Evolutionary conservation across 176 grass and related monocot genomes (phyloP), one percentile per base, ranked within the genome.

Genomic region (Poa annua): DNA sequence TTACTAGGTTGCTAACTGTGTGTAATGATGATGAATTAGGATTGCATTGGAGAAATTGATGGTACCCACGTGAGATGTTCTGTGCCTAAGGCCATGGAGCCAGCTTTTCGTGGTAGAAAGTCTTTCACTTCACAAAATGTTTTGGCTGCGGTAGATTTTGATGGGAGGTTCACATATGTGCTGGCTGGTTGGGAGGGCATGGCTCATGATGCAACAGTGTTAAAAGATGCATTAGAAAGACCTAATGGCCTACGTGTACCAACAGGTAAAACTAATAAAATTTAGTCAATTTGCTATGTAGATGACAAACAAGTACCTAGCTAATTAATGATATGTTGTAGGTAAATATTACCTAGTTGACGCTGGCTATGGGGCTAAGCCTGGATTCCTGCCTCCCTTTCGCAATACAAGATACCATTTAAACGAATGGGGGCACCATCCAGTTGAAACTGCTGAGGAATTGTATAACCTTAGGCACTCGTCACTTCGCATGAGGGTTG

Each of bases 21-120:
- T n/a, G 7, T 55, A 55, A 19, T 55, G 19, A n/a, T 55, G 6
- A n/a, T 55, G 52, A 55, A 55, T 55, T 55, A 55, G 50, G 50
- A 53, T 53, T 53, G 50, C 4, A 53, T 53, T 53, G 50, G 50
- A 53, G 14, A 15, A 53, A n/a, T 55, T 55, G 52, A 55, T 55
- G 52, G 52, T 55, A 55, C 52, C 52, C 52, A 55, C 52, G 52
- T 55, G 52, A 55, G 52, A n/a, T 55, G 52, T 55, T 55, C 52
- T 55, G 16, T 55, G 52, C 52, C 52, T 55, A 55, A 55, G 52
- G 52, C 16, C 17, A 55, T 55, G 52, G 52, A 55, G 52, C 52
- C 52, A 55, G 52, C 19, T 55, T 55, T 55, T 4, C 52, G 52
- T 55, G 52, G 52, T 55, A 55, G 52, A 55, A 51, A 51, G 49